These are phyloP conservation scores for Amoeboaphelidium occidentale DNA, from an alignment of 371 early-diverging fungal species.

Conservation along the genomic window DNA sequence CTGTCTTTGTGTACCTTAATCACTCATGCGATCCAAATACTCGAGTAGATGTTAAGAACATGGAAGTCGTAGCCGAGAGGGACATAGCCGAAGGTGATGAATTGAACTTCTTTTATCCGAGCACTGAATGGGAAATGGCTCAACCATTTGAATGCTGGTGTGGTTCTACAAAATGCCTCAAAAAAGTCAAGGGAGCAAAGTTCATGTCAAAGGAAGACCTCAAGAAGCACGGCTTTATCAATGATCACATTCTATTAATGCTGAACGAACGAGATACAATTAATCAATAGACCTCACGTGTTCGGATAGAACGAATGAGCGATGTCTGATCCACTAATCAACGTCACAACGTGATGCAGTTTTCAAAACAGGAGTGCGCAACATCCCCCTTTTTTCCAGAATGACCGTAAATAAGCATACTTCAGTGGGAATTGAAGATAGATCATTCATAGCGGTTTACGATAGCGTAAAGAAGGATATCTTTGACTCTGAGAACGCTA, in stretches of 20 bases:
- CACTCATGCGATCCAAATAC: conserved; percentile 30
- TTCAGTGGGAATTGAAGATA: too few relatives aligned
- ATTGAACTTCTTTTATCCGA: conserved; percentile 54
- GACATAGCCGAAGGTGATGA: conserved; percentile 32
- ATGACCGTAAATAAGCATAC: too few relatives aligned
- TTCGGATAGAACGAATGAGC: too few relatives aligned
- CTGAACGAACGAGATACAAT: background rate
- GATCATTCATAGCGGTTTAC: too few relatives aligned
- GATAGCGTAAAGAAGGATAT: too few relatives aligned
- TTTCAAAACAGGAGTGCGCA: too few relatives aligned
- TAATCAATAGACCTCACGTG: background rate
- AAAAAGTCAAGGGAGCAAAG: conserved; percentile 30
- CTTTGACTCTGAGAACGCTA: too few relatives aligned
- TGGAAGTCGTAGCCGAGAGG: conserved; percentile 23
- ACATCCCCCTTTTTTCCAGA: too few relatives aligned
- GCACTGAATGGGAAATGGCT: conserved; percentile 63
- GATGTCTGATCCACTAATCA: too few relatives aligned
- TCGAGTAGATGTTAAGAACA: conserved; percentile 23
- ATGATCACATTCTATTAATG: background rate
- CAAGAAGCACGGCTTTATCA: background rate
- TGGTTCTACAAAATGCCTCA: conserved; percentile 27
- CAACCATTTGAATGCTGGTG: conserved; percentile 69
- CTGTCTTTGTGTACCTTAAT: conserved; percentile 29
- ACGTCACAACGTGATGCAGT: too few relatives aligned
- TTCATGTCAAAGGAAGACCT: conserved; percentile 13